Percentiles rank a stretch among this genome's conserved stretches.
Conservation (phyloP, 1,139 yeast genomes). For the Pichia sp. region DNA sequence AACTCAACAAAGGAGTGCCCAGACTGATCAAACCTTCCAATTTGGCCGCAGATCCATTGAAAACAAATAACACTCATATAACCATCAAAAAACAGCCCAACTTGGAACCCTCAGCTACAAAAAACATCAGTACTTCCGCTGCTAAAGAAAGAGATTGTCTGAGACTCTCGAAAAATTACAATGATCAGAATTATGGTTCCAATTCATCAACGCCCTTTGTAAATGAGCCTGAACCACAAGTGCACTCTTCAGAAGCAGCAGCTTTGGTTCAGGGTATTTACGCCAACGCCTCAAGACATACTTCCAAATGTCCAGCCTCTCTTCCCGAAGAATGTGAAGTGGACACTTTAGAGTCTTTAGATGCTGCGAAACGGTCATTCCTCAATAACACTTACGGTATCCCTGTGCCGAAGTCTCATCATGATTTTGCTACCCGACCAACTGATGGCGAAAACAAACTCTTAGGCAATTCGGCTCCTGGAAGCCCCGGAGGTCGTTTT, state of each 20-base stretch:
- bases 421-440: background rate
- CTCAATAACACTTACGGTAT: slow-evolving; percentile 17
- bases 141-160: background rate
- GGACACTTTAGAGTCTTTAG: background rate
- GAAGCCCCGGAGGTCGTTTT: slow-evolving; percentile 43
- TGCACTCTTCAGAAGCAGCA: slow-evolving; percentile 49
- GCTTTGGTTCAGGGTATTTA: slow-evolving; percentile 37
- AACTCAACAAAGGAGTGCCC: slow-evolving; percentile 23
- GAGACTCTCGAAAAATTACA: slow-evolving; percentile 13
- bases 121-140: background rate
- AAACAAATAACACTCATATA: slow-evolving; percentile 65
- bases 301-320: slow-evolving; percentile 8
- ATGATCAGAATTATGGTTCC: slow-evolving; percentile 2
- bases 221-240: slow-evolving; percentile 17
- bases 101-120: slow-evolving; percentile 11
- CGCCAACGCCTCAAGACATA: slow-evolving; percentile 25
- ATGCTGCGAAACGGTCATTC: slow-evolving; percentile 10
- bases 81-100: slow-evolving; percentile 55
- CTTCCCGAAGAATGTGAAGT: slow-evolving; percentile 9
- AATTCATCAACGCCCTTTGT: background rate
- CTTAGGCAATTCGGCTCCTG: slow-evolving; percentile 1
- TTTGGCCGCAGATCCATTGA: slow-evolving; percentile 77
- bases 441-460: background rate
- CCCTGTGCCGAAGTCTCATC: slow-evolving; percentile 16
- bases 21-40: slow-evolving; percentile 50